Evolutionary conservation across 2,329 filamentous ascomycete species (phyloP), one percentile per base, ranked within the genome.

Genomic region (Mollisia scopiformis): DNA sequence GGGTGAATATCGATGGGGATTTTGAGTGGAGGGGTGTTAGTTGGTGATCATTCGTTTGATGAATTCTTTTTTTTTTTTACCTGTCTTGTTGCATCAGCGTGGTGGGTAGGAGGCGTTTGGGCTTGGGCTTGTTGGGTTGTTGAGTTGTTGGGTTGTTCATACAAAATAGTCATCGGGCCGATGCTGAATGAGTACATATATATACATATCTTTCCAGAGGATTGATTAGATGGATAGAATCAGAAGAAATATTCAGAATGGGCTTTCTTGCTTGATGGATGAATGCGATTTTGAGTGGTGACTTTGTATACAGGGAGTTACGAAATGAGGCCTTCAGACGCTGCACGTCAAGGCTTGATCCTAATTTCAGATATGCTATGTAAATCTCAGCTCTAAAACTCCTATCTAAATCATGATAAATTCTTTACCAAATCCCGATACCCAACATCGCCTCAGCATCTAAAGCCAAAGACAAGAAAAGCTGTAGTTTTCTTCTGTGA

Each of bases 1-100:
- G 92, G 90, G 80, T 86, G 61, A 96, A 96, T 75, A 84, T 96
- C n/a, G 91, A 94, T 73, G 89, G 88, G 1, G 82, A 82, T 13
- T 87, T 83, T 67, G 79, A 80, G 13, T 92, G 89, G 89, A 81
- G 72, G 55, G 77, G 76, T 1, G 69, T 80, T 51, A 66, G 47
- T 41, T 74, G 70, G 71, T 70, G 43, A 47, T 28, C n/a, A 21
- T n/a, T n/a, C n/a, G n/a, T n/a, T n/a, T n/a, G n/a, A n/a, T 16
- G 8, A 3, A 2, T 43, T 23, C 21, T 21, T 19, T 14, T 43
- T 43, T 23, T 6, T 14, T 23, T 8, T 43, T 16, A 46, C 28
- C 28, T 25, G 21, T 16, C 6, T 47, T 47, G 16, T 28, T 27
- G 21, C 21, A 47, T 47, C 23, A 47, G 43, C 43, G 23, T 27